A percentile compares a stretch with the other conserved stretches of the same genome.
These are phyloP conservation scores for Thraustochytrium striatum DNA, from an alignment of 352 stramenopile genomes.

Conservation along the genomic window DNA sequence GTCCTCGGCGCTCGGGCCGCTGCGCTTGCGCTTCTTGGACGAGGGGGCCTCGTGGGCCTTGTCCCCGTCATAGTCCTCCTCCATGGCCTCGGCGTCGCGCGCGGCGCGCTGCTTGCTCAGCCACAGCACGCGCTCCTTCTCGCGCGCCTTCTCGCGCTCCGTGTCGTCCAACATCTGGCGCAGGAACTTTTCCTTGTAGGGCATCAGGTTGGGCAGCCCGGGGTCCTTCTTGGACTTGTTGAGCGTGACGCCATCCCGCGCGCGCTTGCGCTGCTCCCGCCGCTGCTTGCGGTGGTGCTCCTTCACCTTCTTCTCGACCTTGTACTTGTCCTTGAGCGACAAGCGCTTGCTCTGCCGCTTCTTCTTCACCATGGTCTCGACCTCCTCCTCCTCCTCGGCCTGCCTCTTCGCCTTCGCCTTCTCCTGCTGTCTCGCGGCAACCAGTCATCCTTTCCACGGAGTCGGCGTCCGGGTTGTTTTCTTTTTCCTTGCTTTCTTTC, in stretches of 20 bases:
- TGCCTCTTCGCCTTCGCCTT: too few species aligned
- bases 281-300: constrained; percentile 90
- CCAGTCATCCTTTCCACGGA: too few species aligned
- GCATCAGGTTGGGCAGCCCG: constrained; percentile 96
- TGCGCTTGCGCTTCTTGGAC: constrained; percentile 7
- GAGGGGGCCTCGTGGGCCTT: constrained; percentile 58
- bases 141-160: constrained; percentile 35
- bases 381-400: too few species aligned
- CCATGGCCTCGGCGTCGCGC: constrained; percentile 42
- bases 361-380: constrained; percentile 93
- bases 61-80: constrained; percentile 59
- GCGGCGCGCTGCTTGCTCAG: background rate
- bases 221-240: constrained; percentile 91
- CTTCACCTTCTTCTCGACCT: constrained; percentile 80
- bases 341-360: constrained; percentile 95
- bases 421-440: too few species aligned
- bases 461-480: too few species aligned
- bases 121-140: background rate
- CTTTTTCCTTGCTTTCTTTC: too few species aligned
- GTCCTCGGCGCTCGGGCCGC: constrained; percentile 43
- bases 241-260: constrained; percentile 64
- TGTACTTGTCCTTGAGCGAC: constrained; percentile 98
- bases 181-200: constrained; percentile 90
- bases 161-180: constrained; percentile 32
- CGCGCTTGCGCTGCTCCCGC: constrained; percentile 74